These are phyloP conservation scores for Odontarrhena argentea DNA, from an alignment of 345 rosid genomes.

Conservation along the genomic window DNA sequence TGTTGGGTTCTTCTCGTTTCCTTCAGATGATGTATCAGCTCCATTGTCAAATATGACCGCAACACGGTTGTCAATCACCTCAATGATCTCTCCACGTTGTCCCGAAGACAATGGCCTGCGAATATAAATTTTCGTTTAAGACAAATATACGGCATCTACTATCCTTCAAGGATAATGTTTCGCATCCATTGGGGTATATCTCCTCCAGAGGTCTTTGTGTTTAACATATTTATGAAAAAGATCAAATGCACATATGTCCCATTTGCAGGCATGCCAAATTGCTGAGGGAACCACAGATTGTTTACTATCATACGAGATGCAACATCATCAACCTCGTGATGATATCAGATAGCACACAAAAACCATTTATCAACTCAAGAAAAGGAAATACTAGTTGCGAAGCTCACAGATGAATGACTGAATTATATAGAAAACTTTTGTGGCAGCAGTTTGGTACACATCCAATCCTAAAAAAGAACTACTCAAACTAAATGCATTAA, in stretches of 20 bases:
- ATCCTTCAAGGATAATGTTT: background rate
- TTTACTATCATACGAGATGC: background rate
- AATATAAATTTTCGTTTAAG: conserved; percentile 18
- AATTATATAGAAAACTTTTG: background rate
- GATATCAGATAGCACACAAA: background rate
- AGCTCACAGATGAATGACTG: background rate
- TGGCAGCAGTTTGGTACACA: conserved; percentile 23
- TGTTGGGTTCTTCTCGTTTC: conserved; percentile 47
- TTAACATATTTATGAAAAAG: conserved; percentile 8
- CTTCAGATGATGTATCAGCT: conserved; percentile 47
- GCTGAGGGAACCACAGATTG: background rate
- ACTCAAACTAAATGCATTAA: background rate
- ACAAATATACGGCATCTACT: conserved; percentile 4
- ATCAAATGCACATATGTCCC: conserved; percentile 9
- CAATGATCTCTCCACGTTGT: conserved; percentile 84
- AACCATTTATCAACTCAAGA: background rate
- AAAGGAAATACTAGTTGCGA: background rate
- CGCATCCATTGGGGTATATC: background rate
- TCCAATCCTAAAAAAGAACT: conserved; percentile 7
- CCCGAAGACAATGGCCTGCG: conserved; percentile 76
- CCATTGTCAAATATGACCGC: conserved; percentile 71
- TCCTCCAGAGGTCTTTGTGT: conserved; percentile 7
- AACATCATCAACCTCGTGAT: conserved; percentile 9
- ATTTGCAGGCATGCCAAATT: background rate
- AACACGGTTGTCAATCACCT: conserved; percentile 71